phyloP scores from a whole-genome alignment of 1,284 basidiomycete genomes.

The Fomitopsis betulina region DNA sequence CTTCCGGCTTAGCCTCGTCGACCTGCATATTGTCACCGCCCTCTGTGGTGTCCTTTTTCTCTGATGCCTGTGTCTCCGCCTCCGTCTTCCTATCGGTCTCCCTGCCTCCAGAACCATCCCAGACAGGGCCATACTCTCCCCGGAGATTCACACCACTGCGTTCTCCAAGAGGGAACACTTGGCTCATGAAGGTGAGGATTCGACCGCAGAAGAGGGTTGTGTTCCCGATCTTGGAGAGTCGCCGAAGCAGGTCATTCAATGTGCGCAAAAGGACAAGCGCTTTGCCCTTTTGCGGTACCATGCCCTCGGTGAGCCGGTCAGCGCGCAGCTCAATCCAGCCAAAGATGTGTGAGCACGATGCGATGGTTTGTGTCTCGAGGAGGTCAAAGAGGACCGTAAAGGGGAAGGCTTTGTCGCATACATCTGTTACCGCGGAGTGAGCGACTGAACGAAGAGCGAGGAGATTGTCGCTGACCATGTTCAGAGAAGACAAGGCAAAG shows the following conservation, averaged over 20 bases:
- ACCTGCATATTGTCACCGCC: conserved; percentile 33
- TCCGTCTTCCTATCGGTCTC: conserved; percentile 25
- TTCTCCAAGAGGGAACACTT: conserved; percentile 84
- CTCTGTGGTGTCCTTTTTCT: conserved; percentile 26
- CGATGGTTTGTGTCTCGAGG: conserved; percentile 77
- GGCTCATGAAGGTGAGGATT: conserved; percentile 81
- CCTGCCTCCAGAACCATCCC: conserved; percentile 58
- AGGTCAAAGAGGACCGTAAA: conserved; percentile 71
- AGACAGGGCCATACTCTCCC: conserved; percentile 80
- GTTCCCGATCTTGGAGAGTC: conserved; percentile 79
- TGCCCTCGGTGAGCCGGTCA: conserved; percentile 59
- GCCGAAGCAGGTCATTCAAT: conserved; percentile 81
- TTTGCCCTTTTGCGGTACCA: conserved; percentile 84
- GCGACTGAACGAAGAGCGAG: neutral
- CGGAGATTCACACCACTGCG: conserved; percentile 87
- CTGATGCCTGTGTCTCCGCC: conserved; percentile 19
- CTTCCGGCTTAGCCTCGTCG: conserved; percentile 39
- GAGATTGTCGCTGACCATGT: conserved; percentile 44
- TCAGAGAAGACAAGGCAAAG: conserved; percentile 70
- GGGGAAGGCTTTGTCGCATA: conserved; percentile 48
- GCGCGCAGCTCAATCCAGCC: conserved; percentile 77
- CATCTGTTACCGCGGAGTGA: conserved; percentile 32
- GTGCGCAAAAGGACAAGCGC: conserved; percentile 80
- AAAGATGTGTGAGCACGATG: conserved; percentile 78
- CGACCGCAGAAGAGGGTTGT: conserved; percentile 85